Percentiles rank a stretch among this genome's conserved stretches.
Evolutionary conservation across 1,284 basidiomycete species (phyloP).

Genomic region (Somion occarium): DNA sequence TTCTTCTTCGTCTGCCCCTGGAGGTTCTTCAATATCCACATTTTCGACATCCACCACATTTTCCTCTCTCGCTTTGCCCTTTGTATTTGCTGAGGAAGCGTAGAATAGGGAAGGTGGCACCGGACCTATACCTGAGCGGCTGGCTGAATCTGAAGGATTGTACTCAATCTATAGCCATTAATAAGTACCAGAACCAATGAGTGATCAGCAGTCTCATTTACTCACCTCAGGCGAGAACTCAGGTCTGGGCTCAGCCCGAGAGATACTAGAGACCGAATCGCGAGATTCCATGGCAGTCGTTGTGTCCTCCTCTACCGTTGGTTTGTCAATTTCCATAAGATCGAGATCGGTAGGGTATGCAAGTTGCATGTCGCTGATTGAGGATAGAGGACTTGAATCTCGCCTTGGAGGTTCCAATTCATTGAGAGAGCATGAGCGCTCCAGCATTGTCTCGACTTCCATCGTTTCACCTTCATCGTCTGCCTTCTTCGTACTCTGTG

Average conservation of each 20-base stretch:
- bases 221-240: neutral
- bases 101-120: neutral
- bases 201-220: no score
- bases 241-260: neutral
- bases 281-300: neutral
- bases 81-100: neutral
- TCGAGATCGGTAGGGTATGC: neutral
- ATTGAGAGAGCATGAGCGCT: constrained; percentile 1
- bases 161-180: neutral
- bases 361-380: neutral
- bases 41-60: neutral
- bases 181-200: no score
- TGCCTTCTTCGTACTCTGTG: neutral
- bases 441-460: constrained; percentile 5
- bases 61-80: neutral
- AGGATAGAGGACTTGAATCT: neutral
- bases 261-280: neutral
- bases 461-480: neutral
- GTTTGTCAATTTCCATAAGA: neutral
- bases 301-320: neutral
- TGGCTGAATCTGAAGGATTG: neutral
- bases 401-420: neutral
- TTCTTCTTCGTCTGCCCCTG: neutral
- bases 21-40: neutral
- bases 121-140: neutral